Percentiles rank a stretch among this genome's conserved stretches.
These are phyloP conservation scores for Asterella californica DNA, from an alignment of 225 moss, liverwort and hornwort species.

Conservation along the genomic window DNA sequence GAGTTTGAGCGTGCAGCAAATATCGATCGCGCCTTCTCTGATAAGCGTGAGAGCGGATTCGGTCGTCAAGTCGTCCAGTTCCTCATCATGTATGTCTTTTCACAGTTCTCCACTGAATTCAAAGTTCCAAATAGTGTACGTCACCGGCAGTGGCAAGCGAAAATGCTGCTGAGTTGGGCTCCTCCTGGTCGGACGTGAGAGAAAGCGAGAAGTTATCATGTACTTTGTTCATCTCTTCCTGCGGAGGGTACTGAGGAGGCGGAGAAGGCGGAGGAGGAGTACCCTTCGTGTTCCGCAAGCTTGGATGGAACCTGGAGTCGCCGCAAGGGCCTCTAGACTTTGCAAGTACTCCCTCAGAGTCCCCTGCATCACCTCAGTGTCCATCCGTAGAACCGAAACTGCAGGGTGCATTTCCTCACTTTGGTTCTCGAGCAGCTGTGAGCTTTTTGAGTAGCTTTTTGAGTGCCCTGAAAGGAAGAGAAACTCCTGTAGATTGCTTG, in stretches of 20 bases:
- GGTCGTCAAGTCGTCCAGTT: too few species aligned
- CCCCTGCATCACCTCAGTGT: not conserved
- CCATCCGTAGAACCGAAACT: not conserved
- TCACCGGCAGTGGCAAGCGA: not conserved
- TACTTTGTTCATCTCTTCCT: slow-evolving; percentile 12
- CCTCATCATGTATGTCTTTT: too few species aligned
- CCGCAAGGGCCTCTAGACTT: slow-evolving; percentile 43
- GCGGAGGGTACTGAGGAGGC: slow-evolving; percentile 23
- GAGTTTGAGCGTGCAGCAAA: too few species aligned
- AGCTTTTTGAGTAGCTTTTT: not conserved
- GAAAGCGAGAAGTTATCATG: not conserved
- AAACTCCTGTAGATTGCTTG: too few species aligned
- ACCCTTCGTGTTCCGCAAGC: slow-evolving; percentile 66
- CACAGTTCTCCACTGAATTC: too few species aligned
- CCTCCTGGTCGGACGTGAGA: not conserved
- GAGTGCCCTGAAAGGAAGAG: not conserved
- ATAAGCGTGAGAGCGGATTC: too few species aligned
- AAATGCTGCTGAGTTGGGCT: not conserved
- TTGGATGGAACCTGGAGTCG: slow-evolving; percentile 57
- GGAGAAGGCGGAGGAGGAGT: slow-evolving; percentile 1
- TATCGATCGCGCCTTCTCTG: too few species aligned
- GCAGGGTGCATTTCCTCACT: not conserved
- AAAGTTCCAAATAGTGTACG: too few species aligned
- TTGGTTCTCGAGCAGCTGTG: not conserved
- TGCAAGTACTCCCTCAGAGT: not conserved